phyloP scores from a whole-genome alignment of 1,139 yeast species.

The Eremothecium sinecaudum region DNA sequence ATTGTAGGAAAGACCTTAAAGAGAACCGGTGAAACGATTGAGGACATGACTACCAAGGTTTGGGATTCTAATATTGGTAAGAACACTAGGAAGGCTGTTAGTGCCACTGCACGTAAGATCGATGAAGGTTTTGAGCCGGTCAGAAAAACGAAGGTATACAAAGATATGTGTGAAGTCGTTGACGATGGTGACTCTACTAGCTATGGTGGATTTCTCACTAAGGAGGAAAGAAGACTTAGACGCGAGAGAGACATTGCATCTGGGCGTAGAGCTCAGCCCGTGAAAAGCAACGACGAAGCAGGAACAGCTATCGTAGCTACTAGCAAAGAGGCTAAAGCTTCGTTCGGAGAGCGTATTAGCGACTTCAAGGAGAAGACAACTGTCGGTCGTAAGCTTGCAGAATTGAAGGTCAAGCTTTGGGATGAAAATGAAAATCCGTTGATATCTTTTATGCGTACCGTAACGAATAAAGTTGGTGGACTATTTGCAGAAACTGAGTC shows the following conservation, averaged over 20 bases:
- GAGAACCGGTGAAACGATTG: conserved; percentile 91
- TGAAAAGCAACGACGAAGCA: conserved; percentile 75
- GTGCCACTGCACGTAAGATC: conserved; percentile 68
- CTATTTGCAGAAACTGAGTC: conserved; percentile 94
- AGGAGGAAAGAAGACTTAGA: conserved; percentile 69
- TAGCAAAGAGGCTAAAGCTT: conserved; percentile 65
- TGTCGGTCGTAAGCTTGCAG: conserved; percentile 56
- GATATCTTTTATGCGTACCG: conserved; percentile 68
- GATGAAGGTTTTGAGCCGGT: conserved; percentile 88
- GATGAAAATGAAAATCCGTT: conserved; percentile 95
- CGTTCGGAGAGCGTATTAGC: conserved; percentile 60
- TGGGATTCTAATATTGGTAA: conserved; percentile 96
- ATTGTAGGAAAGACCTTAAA: conserved; percentile 78
- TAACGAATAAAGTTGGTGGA: conserved; percentile 73
- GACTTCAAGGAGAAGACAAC: conserved; percentile 59
- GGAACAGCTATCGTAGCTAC: conserved; percentile 79
- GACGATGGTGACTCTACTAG: conserved; percentile 84
- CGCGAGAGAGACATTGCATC: conserved; percentile 59
- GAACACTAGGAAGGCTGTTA: conserved; percentile 75
- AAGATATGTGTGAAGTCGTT: conserved; percentile 79
- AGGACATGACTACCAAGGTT: conserved; percentile 79
- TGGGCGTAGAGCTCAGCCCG: conserved; percentile 55
- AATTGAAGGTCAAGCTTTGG: conserved; percentile 60
- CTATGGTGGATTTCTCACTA: conserved; percentile 88
- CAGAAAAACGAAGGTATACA: conserved; percentile 79